A percentile compares a stretch with the other conserved stretches of the same genome.
Conservation (phyloP, 371 early-diverging fungal species). For the Mortierella sp. region DNA sequence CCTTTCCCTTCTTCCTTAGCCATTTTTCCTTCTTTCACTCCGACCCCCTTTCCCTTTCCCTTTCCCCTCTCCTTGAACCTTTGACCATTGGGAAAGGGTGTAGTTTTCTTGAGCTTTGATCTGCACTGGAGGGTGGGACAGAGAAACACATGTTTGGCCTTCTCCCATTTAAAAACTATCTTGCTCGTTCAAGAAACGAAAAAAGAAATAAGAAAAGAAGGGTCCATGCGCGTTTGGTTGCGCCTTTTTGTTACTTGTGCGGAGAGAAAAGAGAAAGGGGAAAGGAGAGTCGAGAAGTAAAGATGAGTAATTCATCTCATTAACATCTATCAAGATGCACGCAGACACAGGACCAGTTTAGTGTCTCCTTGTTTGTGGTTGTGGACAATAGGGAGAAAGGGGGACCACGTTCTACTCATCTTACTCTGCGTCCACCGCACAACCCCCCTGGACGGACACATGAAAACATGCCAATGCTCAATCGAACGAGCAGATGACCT, state of each 20-base stretch:
- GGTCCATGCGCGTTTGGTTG: neutral
- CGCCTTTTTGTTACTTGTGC: neutral
- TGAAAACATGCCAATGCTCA: too few relatives aligned
- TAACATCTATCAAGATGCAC: neutral
- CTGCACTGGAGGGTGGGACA: neutral
- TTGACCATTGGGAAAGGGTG: neutral
- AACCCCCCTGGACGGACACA: too few relatives aligned
- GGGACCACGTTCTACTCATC: too few relatives aligned
- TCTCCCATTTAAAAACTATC: neutral
- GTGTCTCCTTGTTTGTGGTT: too few relatives aligned
- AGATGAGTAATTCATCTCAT: neutral
- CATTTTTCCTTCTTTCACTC: neutral
- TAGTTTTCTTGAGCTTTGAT: neutral
- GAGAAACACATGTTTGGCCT: slow-evolving; percentile 9
- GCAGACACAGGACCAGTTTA: too few relatives aligned
- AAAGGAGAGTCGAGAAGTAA: neutral
- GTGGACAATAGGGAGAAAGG: too few relatives aligned
- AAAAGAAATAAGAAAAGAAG: neutral
- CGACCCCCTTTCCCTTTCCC: neutral
- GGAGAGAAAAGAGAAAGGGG: neutral
- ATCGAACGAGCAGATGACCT: too few relatives aligned
- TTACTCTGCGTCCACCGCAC: too few relatives aligned
- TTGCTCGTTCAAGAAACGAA: neutral
- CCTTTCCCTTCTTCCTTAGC: neutral
- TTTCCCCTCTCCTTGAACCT: neutral